A percentile compares a stretch with the other conserved stretches of the same genome.
Conservation (phyloP, 495 filamentous ascomycete genomes). For the Tetracladium marchalianum region DNA sequence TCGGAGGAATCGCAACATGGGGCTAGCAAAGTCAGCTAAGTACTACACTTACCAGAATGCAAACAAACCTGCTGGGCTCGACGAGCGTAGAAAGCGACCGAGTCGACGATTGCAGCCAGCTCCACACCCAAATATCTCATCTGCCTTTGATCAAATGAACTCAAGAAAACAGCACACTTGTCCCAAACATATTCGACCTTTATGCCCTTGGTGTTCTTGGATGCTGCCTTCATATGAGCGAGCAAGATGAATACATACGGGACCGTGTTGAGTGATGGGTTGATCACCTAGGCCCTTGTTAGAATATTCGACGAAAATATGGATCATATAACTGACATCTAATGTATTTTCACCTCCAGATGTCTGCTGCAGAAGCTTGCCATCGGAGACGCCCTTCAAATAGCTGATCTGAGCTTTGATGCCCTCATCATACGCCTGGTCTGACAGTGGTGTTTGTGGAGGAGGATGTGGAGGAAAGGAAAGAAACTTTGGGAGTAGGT, state of each 20-base stretch:
- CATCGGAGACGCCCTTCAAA: constrained; percentile 22
- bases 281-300: constrained; percentile 15
- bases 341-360: constrained; percentile 27
- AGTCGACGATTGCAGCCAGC: constrained; percentile 43
- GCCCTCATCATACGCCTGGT: constrained; percentile 26
- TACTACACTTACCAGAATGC: not conserved
- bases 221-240: constrained; percentile 13
- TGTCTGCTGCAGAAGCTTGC: constrained; percentile 20
- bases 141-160: constrained; percentile 47
- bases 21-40: constrained; percentile 2
- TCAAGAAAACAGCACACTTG: constrained; percentile 36
- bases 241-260: constrained; percentile 16
- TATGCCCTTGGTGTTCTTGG: constrained; percentile 6
- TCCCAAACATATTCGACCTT: constrained; percentile 31
- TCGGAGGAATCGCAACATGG: constrained; percentile 43
- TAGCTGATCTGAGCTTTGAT: constrained; percentile 21
- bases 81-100: constrained; percentile 31
- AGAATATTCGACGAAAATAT: not conserved
- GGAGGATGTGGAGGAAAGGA: constrained; percentile 32
- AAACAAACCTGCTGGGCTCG: constrained; percentile 30
- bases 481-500: constrained; percentile 26
- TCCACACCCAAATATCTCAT: constrained; percentile 46
- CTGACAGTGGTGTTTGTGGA: constrained; percentile 22
- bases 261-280: constrained; percentile 20
- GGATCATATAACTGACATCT: constrained; percentile 19